A percentile compares a stretch with the other conserved stretches of the same genome.
Conservation (phyloP, 768 basidiomycete species). For the Panaeolus cyanescens region DNA sequence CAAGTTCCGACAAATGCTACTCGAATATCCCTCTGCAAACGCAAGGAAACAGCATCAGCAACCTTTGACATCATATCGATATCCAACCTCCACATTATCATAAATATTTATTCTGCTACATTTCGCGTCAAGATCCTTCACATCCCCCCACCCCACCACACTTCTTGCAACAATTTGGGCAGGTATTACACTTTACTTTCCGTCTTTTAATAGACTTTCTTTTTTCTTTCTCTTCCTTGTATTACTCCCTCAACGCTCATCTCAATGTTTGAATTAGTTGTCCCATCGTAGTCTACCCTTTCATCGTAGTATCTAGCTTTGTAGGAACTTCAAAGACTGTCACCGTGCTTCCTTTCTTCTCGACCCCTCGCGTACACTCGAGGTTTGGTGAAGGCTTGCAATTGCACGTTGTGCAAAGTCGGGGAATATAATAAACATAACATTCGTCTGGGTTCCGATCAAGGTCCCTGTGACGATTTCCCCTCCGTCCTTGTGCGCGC, state of each 20-base stretch:
- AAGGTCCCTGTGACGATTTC: too few relatives aligned
- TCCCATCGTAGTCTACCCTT: background rate
- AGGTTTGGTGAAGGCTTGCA: too few relatives aligned
- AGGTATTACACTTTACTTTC: background rate
- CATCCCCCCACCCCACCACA: background rate
- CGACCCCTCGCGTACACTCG: too few relatives aligned
- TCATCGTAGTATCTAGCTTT: background rate
- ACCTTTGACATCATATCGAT: background rate
- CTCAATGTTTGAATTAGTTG: background rate
- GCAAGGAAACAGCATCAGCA: background rate
- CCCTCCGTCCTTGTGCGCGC: too few relatives aligned
- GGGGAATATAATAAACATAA: too few relatives aligned
- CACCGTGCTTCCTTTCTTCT: too few relatives aligned
- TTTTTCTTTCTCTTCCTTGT: background rate
- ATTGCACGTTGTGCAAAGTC: too few relatives aligned
- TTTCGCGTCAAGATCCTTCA: background rate
- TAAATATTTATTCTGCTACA: constrained; percentile 2
- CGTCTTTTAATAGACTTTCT: background rate
- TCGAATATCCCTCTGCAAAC: too few relatives aligned
- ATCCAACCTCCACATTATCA: background rate
- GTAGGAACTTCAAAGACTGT: background rate
- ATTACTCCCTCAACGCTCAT: background rate
- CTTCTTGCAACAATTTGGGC: background rate
- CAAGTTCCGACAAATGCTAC: too few relatives aligned
- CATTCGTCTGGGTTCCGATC: too few relatives aligned